Base-by-base conservation (phyloP, 2,329 filamentous ascomycete genomes). In the Calonectria pauciramosa region DNA sequence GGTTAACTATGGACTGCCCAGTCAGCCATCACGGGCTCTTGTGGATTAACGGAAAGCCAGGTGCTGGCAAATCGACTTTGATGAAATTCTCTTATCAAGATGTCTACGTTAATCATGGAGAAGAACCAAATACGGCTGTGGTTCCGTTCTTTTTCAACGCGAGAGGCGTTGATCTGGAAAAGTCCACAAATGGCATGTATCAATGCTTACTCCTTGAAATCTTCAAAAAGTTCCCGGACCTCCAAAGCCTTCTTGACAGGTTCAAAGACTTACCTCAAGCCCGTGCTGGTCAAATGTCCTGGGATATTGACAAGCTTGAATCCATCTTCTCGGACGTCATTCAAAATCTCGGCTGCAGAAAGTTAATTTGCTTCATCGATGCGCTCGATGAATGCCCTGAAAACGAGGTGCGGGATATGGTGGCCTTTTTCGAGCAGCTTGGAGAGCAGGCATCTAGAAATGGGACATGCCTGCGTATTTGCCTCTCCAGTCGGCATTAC, bases 331-430 rank as follows among this genome's bases (percentile, higher is more conserved):
- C 20, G 0, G 52, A 23, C 0, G 66, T 65, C 0, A 3, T 76
- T 0, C 13, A 4, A 0, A 66, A n/a, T 0, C 67, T 79, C 0
- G 71, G n/a, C 14, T 32, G 38, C 5, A 11, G 63, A 0, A 18
- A 59, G 0, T 51, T 77, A 0, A 67, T 1, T 0, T 80, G 76
- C 0, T 85, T 83, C 34, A 78, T 86, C 0, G 88, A 90, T 66
- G 89, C 88, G 0, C 80, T 90, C 0, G 89, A 90, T 10, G 89
- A 90, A 64, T 90, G 88, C 47, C 80, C 87, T 2, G 85, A 87
- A 34, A 66, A 79, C 0, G 80, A 90, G 49, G 79, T 87, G 0
- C 83, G 82, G 36, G 82, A 85, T 0, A 86, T 90, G 82, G 76
- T 90, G 0, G 36, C 68, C 0, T 86, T 86, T 38, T 86, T 90